Conservation (phyloP, 1,284 basidiomycete species). For the Trametes hirsuta region DNA sequence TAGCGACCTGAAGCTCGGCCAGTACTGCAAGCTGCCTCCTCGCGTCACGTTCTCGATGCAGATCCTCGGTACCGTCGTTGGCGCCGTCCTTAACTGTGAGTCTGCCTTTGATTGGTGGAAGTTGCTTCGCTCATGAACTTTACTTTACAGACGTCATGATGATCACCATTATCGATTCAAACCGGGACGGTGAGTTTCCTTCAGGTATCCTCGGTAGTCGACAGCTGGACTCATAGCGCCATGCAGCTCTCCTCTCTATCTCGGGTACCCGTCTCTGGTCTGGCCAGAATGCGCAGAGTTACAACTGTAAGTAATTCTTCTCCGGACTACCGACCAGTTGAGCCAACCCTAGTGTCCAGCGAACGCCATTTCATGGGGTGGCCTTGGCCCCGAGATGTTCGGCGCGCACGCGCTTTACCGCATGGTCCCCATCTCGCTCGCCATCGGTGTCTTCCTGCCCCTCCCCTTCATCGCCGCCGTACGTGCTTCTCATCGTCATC, state of each 20-base stretch:
- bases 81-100: conserved; percentile 44
- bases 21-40: conserved; percentile 66
- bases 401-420: conserved; percentile 49
- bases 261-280: conserved; percentile 46
- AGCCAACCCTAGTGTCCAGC: conserved; percentile 34
- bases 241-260: conserved; percentile 34
- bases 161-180: conserved; percentile 49
- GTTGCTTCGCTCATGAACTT: background rate
- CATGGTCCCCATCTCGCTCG: conserved; percentile 55
- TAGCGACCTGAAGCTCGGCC: conserved; percentile 52
- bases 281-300: conserved; percentile 55
- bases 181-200: conserved; percentile 41
- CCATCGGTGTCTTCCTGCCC: conserved; percentile 54
- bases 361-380: conserved; percentile 63
- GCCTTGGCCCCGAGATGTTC: conserved; percentile 56
- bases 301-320: conserved; percentile 37
- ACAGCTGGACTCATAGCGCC: background rate
- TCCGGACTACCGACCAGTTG: background rate
- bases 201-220: conserved; percentile 25
- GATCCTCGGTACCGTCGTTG: conserved; percentile 50
- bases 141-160: conserved; percentile 45
- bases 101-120: conserved; percentile 12
- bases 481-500: conserved; percentile 1
- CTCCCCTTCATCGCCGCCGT: conserved; percentile 50
- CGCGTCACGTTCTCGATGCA: conserved; percentile 64